Evolutionary conservation across 306 rosid species (phyloP), one percentile per base, ranked within the genome.

Genomic region (Lathyrus sativus): DNA sequence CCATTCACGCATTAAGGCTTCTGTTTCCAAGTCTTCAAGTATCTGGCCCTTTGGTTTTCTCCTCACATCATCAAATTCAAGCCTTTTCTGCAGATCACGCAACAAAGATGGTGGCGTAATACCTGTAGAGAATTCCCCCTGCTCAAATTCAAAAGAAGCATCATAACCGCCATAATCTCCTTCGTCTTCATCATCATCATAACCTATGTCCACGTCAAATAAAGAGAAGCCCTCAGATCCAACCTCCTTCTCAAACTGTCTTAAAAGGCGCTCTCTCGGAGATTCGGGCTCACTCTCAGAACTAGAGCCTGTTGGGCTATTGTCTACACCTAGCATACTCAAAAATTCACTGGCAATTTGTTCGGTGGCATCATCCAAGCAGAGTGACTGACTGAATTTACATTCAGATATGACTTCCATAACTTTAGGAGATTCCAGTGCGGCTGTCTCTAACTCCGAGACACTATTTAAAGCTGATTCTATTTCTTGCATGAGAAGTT

Each of bases 1-100:
- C 97, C 96, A 88, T 76, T 88, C 83, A 19, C 75, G 86, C 96
- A 88, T 90, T 81, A 93, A 85, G 65, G 87, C 87, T 85, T 90
- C 89, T 3, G 90, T 83, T 80, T 93, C 97, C 86, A 86, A 55
- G 77, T 93, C 86, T 77, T 88, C 98, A 78, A 93, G 67, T 73
- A 79, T 72, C 38, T 81, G 87, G 7, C 89, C 96, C 73, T 73
- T 93, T 12, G 44, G 73, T 75, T 88, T 85, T 74, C 81, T 81
- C 73, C 64, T 77, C 77, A 24, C 76, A 44, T 73, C 68, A 64
- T 75, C 75, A 70, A 77, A 76, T 78, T 78, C 85, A 56, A 74
- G 77, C 77, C 29, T 83, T 65, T 71, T 88, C 67, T 77, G 90
- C 29, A 78, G 81, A 75, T 85, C 84, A 66, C 72, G 76, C 41